Conservation (phyloP, 371 early-diverging fungal genomes). For the Syncephalastrum racemosum region DNA sequence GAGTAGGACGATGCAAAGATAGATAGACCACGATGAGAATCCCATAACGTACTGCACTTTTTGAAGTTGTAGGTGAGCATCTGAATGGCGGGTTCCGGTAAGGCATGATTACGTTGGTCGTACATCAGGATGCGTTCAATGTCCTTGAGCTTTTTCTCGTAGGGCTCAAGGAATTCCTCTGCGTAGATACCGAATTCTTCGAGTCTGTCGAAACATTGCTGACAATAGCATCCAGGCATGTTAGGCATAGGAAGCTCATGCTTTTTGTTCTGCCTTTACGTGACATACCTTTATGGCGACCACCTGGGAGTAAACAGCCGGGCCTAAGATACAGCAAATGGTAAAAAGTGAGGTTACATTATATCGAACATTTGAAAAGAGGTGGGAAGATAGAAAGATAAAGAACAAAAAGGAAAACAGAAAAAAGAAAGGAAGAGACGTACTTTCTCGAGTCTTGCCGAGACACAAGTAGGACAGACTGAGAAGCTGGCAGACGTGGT, state of each 20-base stretch:
- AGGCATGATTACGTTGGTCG: constrained; percentile 24
- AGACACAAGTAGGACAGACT: constrained; percentile 76
- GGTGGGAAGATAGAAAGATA: background rate
- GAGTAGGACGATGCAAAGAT: background rate
- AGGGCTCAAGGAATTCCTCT: constrained; percentile 42
- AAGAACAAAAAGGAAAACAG: constrained; percentile 1
- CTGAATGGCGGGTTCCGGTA: constrained; percentile 34
- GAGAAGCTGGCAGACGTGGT: constrained; percentile 75
- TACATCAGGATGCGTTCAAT: constrained; percentile 34
- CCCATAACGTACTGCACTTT: constrained; percentile 40
- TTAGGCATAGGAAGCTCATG: too few species aligned
- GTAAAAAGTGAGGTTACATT: background rate
- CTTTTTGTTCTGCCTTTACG: constrained; percentile 2
- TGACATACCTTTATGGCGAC: constrained; percentile 68
- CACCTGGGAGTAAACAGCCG: constrained; percentile 78
- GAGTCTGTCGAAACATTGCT: constrained; percentile 75
- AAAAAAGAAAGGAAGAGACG: background rate
- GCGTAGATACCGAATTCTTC: constrained; percentile 71
- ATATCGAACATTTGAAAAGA: background rate
- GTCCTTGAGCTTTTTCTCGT: constrained; percentile 35
- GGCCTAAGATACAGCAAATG: constrained; percentile 23
- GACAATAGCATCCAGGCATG: background rate
- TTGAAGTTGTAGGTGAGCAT: constrained; percentile 33
- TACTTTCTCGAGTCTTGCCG: constrained; percentile 76
- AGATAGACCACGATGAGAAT: background rate